Percentiles rank a stretch among this genome's conserved stretches.
phyloP scores from a whole-genome alignment of 768 basidiomycete genomes.

The Auricularia sp. region DNA sequence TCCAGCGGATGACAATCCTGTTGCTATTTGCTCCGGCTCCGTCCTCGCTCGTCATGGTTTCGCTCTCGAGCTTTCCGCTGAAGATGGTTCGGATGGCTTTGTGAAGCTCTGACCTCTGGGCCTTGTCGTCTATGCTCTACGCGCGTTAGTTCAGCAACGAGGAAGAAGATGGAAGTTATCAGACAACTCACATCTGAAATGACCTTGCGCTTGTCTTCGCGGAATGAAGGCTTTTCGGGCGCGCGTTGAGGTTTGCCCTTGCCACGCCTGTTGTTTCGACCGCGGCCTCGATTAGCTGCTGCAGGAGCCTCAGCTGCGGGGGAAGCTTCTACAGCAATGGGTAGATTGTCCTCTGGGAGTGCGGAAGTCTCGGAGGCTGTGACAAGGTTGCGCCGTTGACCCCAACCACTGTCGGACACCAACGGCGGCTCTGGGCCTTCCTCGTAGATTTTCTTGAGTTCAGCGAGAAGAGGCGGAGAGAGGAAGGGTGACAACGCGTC shows the following conservation, averaged over 20 bases:
- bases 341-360: constrained; percentile 2
- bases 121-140: constrained; percentile 78
- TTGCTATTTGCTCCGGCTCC: constrained; percentile 54
- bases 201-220: constrained; percentile 65
- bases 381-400: constrained; percentile 31
- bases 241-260: constrained; percentile 26
- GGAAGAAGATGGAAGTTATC: background rate
- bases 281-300: constrained; percentile 27
- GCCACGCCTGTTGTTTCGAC: constrained; percentile 31
- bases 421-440: constrained; percentile 75
- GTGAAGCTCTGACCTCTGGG: constrained; percentile 73
- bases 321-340: background rate
- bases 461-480: constrained; percentile 43
- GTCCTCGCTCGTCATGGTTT: constrained; percentile 42
- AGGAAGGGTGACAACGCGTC: constrained; percentile 52
- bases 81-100: constrained; percentile 72
- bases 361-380: constrained; percentile 10
- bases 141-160: background rate
- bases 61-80: constrained; percentile 72
- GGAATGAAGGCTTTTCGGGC: constrained; percentile 30
- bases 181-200: constrained; percentile 57
- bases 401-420: constrained; percentile 70
- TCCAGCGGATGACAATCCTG: constrained; percentile 72
- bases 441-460: constrained; percentile 63
- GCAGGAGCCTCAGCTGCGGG: constrained; percentile 5